Conservation (phyloP, 129 eudicot genomes). For the Ambrosia trifida region DNA sequence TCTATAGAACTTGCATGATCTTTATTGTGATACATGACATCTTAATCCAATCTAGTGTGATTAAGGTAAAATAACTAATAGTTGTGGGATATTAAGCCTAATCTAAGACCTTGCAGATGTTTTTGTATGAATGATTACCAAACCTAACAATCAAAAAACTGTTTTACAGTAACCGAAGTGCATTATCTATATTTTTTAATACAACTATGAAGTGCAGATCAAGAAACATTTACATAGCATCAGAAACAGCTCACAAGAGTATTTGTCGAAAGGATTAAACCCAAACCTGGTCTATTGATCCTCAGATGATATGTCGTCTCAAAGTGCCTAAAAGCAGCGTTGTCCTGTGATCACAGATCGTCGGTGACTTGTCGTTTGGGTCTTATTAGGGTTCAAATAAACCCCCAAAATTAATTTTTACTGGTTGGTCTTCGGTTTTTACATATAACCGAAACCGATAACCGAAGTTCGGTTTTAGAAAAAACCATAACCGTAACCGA, state of each 20-base stretch:
- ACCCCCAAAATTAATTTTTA: not conserved
- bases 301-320: not conserved
- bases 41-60: not conserved
- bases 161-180: not conserved
- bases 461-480: no score
- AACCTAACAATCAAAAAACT: no score
- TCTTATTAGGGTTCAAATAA: not conserved
- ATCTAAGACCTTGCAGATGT: not conserved
- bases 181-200: not conserved
- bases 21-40: not conserved
- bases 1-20: not conserved
- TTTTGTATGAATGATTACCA: no score
- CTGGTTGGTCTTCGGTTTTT: no score
- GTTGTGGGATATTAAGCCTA: not conserved
- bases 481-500: no score
- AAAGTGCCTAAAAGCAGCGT: not conserved
- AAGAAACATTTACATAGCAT: conserved; percentile 49
- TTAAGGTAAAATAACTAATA: not conserved
- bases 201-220: conserved; percentile 27
- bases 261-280: conserved; percentile 24
- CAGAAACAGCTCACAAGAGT: not conserved
- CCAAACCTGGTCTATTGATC: conserved; percentile 37
- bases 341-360: not conserved
- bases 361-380: not conserved
- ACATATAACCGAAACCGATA: no score